Percentiles rank a stretch among this genome's conserved stretches.
These are phyloP conservation scores for Penicillium bialowiezense DNA, from an alignment of 495 filamentous ascomycete genomes.

Conservation along the genomic window DNA sequence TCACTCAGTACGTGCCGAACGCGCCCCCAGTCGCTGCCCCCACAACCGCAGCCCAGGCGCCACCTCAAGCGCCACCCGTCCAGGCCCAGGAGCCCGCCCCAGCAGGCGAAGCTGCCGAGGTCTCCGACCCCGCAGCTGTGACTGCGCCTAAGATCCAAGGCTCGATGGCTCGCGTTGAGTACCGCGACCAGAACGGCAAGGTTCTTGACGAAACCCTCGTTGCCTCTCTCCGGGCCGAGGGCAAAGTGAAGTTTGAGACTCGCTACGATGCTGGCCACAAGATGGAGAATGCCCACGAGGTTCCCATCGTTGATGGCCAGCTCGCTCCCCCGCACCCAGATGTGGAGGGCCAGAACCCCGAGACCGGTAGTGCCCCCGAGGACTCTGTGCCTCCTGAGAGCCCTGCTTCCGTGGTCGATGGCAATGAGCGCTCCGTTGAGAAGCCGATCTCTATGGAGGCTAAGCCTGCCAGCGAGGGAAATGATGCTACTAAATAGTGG, in stretches of 20 bases:
- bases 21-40: constrained; percentile 21
- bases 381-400: constrained; percentile 39
- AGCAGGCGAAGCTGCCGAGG: constrained; percentile 12
- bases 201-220: constrained; percentile 81
- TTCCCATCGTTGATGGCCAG: constrained; percentile 64
- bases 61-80: constrained; percentile 12
- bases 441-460: constrained; percentile 51
- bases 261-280: constrained; percentile 88
- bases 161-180: constrained; percentile 84
- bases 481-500: constrained; percentile 56
- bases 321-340: constrained; percentile 82
- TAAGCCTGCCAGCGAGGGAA: constrained; percentile 74
- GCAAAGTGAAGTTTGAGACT: constrained; percentile 92
- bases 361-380: constrained; percentile 49
- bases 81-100: constrained; percentile 13
- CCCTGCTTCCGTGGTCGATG: constrained; percentile 52
- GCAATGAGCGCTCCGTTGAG: constrained; percentile 60
- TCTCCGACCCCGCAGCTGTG: constrained; percentile 35
- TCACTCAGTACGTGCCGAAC: constrained; percentile 28
- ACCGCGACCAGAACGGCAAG: constrained; percentile 91
- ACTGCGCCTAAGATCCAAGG: constrained; percentile 57
- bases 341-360: constrained; percentile 68
- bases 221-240: constrained; percentile 65
- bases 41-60: constrained; percentile 18
- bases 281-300: constrained; percentile 35